Evolutionary conservation across 1,139 yeast genomes (phyloP).

Genomic region (Arxiozyma slooffiae): DNA sequence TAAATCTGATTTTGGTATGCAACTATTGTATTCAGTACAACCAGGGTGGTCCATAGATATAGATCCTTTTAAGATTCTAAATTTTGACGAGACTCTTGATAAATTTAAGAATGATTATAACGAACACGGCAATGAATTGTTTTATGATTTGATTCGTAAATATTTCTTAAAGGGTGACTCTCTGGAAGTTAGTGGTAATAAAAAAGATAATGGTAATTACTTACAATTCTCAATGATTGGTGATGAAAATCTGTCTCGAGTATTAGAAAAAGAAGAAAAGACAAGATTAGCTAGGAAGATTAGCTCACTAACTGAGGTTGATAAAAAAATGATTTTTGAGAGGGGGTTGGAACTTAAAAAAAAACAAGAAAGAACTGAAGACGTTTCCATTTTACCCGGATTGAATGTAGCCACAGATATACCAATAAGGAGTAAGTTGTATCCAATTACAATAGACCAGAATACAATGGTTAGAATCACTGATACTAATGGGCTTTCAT

Average conservation of each 20-base stretch:
- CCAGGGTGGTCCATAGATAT: conserved; percentile 78
- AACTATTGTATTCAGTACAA: conserved; percentile 58
- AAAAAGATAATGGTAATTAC: conserved; percentile 38
- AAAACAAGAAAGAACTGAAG: conserved; percentile 60
- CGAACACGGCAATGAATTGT: conserved; percentile 46
- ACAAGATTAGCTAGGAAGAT: conserved; percentile 41
- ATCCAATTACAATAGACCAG: conserved; percentile 28
- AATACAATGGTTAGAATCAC: conserved; percentile 36
- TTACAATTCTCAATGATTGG: conserved; percentile 77
- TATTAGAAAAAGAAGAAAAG: conserved; percentile 46
- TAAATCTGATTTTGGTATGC: conserved; percentile 84
- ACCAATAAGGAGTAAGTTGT: conserved; percentile 42
- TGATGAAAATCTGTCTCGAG: conserved; percentile 41
- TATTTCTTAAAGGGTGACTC: conserved; percentile 32
- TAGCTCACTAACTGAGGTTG: conserved; percentile 42
- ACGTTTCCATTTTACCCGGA: conserved; percentile 71
- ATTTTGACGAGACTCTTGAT: conserved; percentile 51
- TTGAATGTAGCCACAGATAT: conserved; percentile 58
- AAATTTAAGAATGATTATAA: conserved; percentile 54
- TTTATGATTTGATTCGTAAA: conserved; percentile 46
- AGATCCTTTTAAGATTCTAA: conserved; percentile 58
- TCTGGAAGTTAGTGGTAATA: not conserved
- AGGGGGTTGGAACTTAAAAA: conserved; percentile 52
- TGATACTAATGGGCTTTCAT: conserved; percentile 68
- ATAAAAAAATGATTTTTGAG: conserved; percentile 46